These are phyloP conservation scores for Marvania coccoides DNA, from an alignment of 139 green algal species.

Conservation along the genomic window DNA sequence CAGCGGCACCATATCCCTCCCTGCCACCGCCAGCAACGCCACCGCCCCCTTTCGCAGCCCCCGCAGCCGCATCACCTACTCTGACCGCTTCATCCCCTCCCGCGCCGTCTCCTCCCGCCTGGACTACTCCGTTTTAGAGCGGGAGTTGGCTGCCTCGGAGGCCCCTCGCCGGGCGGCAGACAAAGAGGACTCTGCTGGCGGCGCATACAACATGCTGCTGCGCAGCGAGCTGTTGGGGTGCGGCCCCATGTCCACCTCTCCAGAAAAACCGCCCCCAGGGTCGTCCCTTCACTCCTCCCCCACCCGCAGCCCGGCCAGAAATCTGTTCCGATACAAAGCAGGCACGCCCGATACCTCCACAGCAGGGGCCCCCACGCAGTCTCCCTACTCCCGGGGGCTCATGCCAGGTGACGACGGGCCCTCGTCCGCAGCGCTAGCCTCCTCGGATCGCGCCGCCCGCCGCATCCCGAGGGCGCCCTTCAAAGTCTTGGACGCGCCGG, in stretches of 20 bases:
- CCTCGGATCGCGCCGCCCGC: constrained; percentile 43
- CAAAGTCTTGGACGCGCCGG: constrained; percentile 85
- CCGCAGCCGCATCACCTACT: constrained; percentile 48
- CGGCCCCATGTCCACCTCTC: constrained; percentile 27
- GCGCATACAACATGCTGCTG: constrained; percentile 71
- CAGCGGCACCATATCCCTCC: too few relatives aligned
- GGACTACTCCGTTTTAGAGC: constrained; percentile 65
- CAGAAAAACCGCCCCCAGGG: constrained; percentile 40
- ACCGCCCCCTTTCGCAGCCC: neutral
- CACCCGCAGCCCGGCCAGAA: constrained; percentile 39
- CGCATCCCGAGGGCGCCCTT: constrained; percentile 89
- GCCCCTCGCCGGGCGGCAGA: neutral
- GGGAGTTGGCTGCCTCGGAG: constrained; percentile 46
- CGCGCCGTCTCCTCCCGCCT: constrained; percentile 49
- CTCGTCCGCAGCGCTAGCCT: constrained; percentile 17
- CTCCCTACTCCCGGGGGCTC: constrained; percentile 60
- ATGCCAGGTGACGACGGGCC: constrained; percentile 38
- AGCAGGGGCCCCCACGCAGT: constrained; percentile 41
- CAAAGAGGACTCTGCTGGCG: constrained; percentile 22
- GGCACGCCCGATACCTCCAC: constrained; percentile 55
- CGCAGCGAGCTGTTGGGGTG: constrained; percentile 63
- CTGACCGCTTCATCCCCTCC: constrained; percentile 78
- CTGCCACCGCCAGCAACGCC: too few relatives aligned
- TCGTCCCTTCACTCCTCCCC: neutral
- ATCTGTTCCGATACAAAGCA: constrained; percentile 68